Evolutionary conservation across 176 grass and related monocot genomes (phyloP).

Genomic region (Eleusine coracana): DNA sequence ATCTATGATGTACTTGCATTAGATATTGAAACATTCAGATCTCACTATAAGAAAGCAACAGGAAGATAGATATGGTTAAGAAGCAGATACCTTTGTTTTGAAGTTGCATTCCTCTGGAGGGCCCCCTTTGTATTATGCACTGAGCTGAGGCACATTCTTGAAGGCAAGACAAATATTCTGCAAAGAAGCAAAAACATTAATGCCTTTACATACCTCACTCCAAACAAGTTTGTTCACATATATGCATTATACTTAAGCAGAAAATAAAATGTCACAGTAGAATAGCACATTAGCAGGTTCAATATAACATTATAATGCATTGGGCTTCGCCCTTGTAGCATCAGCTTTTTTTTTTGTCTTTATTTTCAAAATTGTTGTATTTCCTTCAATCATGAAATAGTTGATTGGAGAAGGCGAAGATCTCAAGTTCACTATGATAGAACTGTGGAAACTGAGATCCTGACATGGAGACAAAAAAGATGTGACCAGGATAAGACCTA

Average conservation of each 20-base stretch:
- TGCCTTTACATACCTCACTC: neutral
- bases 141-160: conserved; percentile 75
- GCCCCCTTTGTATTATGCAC: conserved; percentile 71
- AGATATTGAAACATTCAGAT: conserved; percentile 14
- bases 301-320: conserved; percentile 23
- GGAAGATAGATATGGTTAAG: neutral
- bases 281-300: conserved; percentile 2
- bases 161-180: conserved; percentile 83
- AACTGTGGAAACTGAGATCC: conserved; percentile 2
- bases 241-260: neutral
- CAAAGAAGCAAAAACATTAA: conserved; percentile 3
- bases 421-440: neutral
- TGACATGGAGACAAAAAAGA: neutral
- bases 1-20: conserved; percentile 52
- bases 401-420: neutral
- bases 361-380: neutral
- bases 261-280: neutral
- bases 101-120: conserved; percentile 47
- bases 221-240: conserved; percentile 6
- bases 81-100: conserved; percentile 53
- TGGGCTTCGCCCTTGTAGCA: neutral
- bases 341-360: neutral
- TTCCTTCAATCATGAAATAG: neutral
- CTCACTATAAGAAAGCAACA: neutral
- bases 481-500: neutral